Evolutionary conservation across 1,139 yeast species (phyloP), one percentile per base, ranked within the genome.

Genomic region (Debaryomyces nepalensis): DNA sequence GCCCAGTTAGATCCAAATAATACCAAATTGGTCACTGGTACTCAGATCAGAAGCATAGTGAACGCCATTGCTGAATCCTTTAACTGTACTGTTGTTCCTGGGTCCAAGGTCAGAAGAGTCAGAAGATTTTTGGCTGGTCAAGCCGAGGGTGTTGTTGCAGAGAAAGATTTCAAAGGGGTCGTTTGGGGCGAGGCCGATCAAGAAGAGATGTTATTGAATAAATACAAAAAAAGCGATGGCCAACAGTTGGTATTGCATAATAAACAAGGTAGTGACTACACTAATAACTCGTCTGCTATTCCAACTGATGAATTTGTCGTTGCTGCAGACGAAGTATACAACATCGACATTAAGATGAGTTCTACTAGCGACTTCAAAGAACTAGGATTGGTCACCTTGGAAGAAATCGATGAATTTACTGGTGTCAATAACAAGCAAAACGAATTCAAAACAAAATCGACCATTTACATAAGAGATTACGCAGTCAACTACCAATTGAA

Each of bases 61-160:
- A 95, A 93, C 59, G 75, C 82, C 16, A 76, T 93, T 57, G 98
- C 97, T 18, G 77, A 77, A 47, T 74, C 86, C 2, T 93, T 83
- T 70, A 81, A 85, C 63, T 89, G 96, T 72, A 75, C 75, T 42
- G 89, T 93, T 46, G 87, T 87, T 31, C 98, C 98, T 33, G 96
- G 97, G 0, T 87, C 97, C 31, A 84, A 89, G 61, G 87, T 93
- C 32, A 84, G 99, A 69, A 79, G 97, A 63, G 77, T 91, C 47
- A 81, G 97, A 72, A 81, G 98, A 60, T 93, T 91, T 59, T 79
- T 93, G 59, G 96, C 96, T 23, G 99, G 99, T 41, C 99, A 93
- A 72, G 85, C 91, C 47, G 96, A 88, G 57, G 89, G 89, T 56
- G 76, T 88, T 45, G 95, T 91, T 50, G 93, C 91, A 35, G 98